phyloP scores from a whole-genome alignment of 192 early-diverging fungal species.

The Entomortierella chlamydospora region DNA sequence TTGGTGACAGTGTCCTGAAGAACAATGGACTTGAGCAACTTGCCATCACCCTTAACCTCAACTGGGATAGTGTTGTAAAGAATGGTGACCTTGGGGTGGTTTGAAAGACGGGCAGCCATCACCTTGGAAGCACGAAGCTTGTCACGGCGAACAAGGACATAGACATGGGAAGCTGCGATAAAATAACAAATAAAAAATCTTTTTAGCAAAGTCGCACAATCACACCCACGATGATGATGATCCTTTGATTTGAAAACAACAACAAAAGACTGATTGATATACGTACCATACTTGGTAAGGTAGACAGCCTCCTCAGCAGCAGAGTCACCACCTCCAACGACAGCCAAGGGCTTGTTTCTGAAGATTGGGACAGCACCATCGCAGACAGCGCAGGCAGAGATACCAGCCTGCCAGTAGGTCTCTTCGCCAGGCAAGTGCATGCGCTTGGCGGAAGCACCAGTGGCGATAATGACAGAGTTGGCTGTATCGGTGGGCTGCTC shows the following conservation, averaged over 20 bases:
- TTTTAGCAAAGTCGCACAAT: too few relatives aligned
- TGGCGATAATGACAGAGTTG: conserved; percentile 91
- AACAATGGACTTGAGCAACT: conserved; percentile 77
- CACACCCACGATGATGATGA: too few relatives aligned
- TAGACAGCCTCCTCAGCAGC: conserved; percentile 97
- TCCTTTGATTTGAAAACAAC: too few relatives aligned
- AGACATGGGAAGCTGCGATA: conserved; percentile 92
- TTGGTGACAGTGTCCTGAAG: conserved; percentile 83
- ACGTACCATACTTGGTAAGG: conserved; percentile 90
- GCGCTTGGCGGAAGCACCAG: conserved; percentile 98
- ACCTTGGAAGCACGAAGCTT: conserved; percentile 96
- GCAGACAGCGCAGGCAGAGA: conserved; percentile 99
- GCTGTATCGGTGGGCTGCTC: conserved; percentile 81
- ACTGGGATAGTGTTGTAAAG: conserved; percentile 90
- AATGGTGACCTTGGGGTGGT: conserved; percentile 92
- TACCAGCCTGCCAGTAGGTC: conserved; percentile 97
- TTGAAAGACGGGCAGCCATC: conserved; percentile 90
- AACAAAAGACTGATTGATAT: too few relatives aligned
- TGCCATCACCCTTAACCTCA: conserved; percentile 89
- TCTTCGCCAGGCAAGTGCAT: conserved; percentile 92
- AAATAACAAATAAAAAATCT: conserved; percentile 12
- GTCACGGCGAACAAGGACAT: conserved; percentile 94
- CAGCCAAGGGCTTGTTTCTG: conserved; percentile 93
- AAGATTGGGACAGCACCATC: conserved; percentile 98
- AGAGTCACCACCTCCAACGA: conserved; percentile 97